A percentile compares a stretch with the other conserved stretches of the same genome.
phyloP scores from a whole-genome alignment of 2,329 filamentous ascomycete genomes.

The Penicillium thymicola region DNA sequence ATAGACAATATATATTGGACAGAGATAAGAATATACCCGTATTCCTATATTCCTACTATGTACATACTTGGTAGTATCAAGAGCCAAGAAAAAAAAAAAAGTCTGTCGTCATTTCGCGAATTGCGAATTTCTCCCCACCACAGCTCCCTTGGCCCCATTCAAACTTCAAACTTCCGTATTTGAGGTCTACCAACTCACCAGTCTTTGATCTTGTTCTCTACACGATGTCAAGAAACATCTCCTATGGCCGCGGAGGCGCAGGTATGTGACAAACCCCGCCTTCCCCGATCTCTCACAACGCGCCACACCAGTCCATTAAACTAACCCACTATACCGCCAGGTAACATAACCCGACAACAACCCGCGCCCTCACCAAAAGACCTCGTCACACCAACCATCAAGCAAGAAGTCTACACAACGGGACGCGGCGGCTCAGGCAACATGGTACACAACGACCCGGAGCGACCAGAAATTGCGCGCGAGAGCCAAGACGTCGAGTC shows the following conservation, averaged over 20 bases:
- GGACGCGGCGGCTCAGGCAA: constrained; percentile 86
- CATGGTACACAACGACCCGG: constrained; percentile 74
- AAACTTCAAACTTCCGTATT: neutral
- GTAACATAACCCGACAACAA: constrained; percentile 62
- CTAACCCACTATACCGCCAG: constrained; percentile 23
- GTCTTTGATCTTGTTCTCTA: neutral
- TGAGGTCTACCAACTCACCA: neutral
- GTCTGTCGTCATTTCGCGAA: constrained; percentile 6
- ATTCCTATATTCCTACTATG: neutral
- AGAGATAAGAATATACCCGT: neutral
- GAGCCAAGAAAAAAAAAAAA: constrained; percentile 1
- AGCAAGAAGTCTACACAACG: constrained; percentile 79
- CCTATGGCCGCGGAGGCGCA: constrained; percentile 74
- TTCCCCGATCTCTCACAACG: neutral
- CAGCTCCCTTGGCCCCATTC: neutral
- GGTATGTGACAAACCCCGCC: constrained; percentile 41
- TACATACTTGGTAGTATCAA: neutral
- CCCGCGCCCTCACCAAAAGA: constrained; percentile 56
- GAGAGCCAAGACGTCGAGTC: constrained; percentile 78
- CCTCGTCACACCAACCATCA: constrained; percentile 78
- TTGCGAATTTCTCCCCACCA: constrained; percentile 1
- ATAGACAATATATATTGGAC: neutral
- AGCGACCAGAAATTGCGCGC: constrained; percentile 65
- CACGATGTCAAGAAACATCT: constrained; percentile 43
- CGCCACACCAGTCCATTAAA: neutral